Base-by-base conservation (phyloP, 192 early-diverging fungal species). In the Dissophora ornata region DNA sequence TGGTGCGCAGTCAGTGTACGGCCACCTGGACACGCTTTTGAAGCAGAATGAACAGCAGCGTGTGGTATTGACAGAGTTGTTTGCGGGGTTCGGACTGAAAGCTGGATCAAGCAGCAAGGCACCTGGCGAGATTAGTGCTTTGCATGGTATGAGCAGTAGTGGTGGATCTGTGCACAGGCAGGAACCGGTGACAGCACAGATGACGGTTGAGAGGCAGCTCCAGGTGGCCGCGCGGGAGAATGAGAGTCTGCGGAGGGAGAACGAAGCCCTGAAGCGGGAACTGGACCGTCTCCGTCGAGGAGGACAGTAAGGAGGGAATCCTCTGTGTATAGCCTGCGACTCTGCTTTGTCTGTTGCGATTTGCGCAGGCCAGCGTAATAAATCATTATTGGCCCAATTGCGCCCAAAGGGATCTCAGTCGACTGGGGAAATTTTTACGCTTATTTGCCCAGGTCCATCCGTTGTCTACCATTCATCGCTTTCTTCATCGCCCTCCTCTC, bases 41-140 rank as follows among this genome's bases (percentile, higher is more conserved):
- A 70, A 81, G 16, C 85, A 87, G 42, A 87, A 81, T 26, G 85
- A 87, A 25, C 62, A 61, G 6, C 83, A 84, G 50, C 78, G 79
- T 5, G 54, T n/a, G n/a, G 47, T 84, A 4, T 21, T 87, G 12
- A 62, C 49, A 8, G 85, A 85, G 19, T 40, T 83, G 9, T 65
- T 62, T 48, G 32, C 38, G 26, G 66, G 57, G 22, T 40, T 71
- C 29, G 67, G 73, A 9, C 9, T 77, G 34, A 77, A 77, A 46
- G 22, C 53, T 46, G 30, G 34, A 38, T 38, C n/a, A n/a, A n/a
- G n/a, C n/a, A n/a, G n/a, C n/a, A n/a, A n/a, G n/a, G n/a, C n/a
- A n/a, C n/a, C n/a, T n/a, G n/a, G n/a, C n/a, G n/a, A n/a, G n/a
- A n/a, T n/a, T n/a, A n/a, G n/a, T n/a, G n/a, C n/a, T n/a, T 38